Percentiles rank a stretch among this genome's conserved stretches.
Conservation (phyloP, 2,329 filamentous ascomycete genomes). For the Fusarium camptoceras region DNA sequence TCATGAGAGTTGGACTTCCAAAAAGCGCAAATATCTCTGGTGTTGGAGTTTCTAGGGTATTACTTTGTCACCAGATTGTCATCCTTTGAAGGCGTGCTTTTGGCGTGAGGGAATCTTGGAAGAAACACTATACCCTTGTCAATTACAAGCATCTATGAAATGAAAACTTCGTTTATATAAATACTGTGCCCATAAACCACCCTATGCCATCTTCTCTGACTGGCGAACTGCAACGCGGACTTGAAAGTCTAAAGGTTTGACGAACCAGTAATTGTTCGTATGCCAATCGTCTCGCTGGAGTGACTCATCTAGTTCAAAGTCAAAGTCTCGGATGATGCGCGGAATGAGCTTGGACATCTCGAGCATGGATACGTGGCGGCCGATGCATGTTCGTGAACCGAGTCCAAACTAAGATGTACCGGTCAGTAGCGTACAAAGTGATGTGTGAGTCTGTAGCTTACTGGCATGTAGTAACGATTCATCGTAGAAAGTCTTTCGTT, state of each 20-base stretch:
- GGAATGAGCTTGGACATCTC: conserved; percentile 44
- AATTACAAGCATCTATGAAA: neutral
- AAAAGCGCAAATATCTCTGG: neutral
- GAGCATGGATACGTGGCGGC: conserved; percentile 41
- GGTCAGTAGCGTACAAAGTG: neutral
- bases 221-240: neutral
- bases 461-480: conserved; percentile 43
- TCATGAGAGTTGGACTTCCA: neutral
- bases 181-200: fast-evolving
- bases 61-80: neutral
- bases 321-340: conserved; percentile 36
- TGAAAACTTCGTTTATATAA: neutral
- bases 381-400: conserved; percentile 40
- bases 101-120: too few relatives aligned
- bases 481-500: conserved; percentile 15
- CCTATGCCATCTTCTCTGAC: neutral
- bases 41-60: neutral
- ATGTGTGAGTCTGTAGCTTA: neutral
- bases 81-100: too few relatives aligned
- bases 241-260: conserved; percentile 30
- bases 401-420: conserved; percentile 32
- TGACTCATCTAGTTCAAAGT: conserved; percentile 28
- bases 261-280: conserved; percentile 34
- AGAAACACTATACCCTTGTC: neutral
- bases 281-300: conserved; percentile 11